Base-by-base conservation (phyloP, 2,329 filamentous ascomycete genomes). In the Fusarium ambrosium region DNA sequence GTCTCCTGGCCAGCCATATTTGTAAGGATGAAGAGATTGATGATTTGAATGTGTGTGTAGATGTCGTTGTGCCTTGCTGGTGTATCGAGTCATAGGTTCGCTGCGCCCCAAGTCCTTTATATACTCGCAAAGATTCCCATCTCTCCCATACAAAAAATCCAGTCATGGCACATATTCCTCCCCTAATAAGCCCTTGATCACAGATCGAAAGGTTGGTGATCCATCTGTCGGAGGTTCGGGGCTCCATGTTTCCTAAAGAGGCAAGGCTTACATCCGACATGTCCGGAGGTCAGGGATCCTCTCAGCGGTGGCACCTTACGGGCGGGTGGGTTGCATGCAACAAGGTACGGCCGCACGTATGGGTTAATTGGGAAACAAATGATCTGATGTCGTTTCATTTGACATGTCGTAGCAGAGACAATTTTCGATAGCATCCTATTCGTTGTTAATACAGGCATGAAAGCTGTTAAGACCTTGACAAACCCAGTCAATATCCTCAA, bases 251-350 rank as follows among this genome's bases (percentile, higher is more conserved):
- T 13, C 73, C 70, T 1, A 74, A 73, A 65, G 7, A 3, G 27
- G 70, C 14, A 75, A 75, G 22, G 2, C 4, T 64, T 34, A 64
- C 7, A 20, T 32, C 73, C 73, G 73, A 60, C 22, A 53, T 36
- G 2, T 59, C 73, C 67, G 68, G 29, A 29, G n/a, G 13, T 16
- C 51, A 24, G 18, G 56, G 59, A 48, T 18, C 18, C 4, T 32
- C 59, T 18, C 64, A 53, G 20, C 51, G 11, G 16, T 5, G 20
- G 11, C 41, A 45, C 11, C 36, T 37, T 37, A 9, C 14, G 6
- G 16, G 37, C 18, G 37, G 7, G 37, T 18, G 37, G 18, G 18
- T 39, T 39, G 16, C 37, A 39, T 39, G 18, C 37, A 39, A n/a
- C 37, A 41, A 20, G 39, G 9, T 41, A 10, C 39, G 18, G 39